Base-by-base conservation (phyloP, 1,284 basidiomycete species). In the Cutaneotrichosporon daszewskae region DNA sequence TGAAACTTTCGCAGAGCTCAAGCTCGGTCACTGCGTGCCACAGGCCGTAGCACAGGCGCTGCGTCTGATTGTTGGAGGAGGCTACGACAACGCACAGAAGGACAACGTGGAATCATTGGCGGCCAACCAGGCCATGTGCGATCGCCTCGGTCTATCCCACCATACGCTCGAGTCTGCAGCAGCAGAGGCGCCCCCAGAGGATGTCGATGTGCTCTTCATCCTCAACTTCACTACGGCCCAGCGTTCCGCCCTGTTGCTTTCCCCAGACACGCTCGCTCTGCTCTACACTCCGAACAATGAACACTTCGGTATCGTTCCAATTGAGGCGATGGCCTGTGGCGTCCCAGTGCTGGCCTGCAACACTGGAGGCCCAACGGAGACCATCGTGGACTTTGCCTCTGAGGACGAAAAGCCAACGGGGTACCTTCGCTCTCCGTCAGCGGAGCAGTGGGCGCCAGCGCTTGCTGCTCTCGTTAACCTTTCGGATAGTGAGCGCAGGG, bases 261-360 rank as follows among this genome's bases (percentile, higher is more conserved):
- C 79, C 1, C 63, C 79, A 0, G 53, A 77, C 2, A 87, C 86
- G 0, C 71, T 79, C 10, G 84, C 79, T 0, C 75, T 98, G 0
- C 76, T 97, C 4, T 98, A 98, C 68, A 98, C 95, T 0, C 94
- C 95, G 0, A 76, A 80, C 2, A 92, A 95, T 67, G 94, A 98
- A 64, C 94, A 98, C 68, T 95, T 98, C 64, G 94, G 94, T 2
- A 97, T 98, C 57, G 92, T 87, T 0, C 94, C 94, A 0, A 79
- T 97, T 5, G 95, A 98, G 68, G 92, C 82, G 0, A 96, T 97
- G 90, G 79, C 83, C 2, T 91, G 85, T 50, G 87, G 89, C 1
- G 66, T 97, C 0, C 90, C 91, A 0, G 86, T 98, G 0, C 69
- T 98, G 6, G 91, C 91, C 0, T 87, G 85, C 56, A 76, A 91